phyloP scores from a whole-genome alignment of 2,329 filamentous ascomycete genomes.

The Emergomyces orientalis region DNA sequence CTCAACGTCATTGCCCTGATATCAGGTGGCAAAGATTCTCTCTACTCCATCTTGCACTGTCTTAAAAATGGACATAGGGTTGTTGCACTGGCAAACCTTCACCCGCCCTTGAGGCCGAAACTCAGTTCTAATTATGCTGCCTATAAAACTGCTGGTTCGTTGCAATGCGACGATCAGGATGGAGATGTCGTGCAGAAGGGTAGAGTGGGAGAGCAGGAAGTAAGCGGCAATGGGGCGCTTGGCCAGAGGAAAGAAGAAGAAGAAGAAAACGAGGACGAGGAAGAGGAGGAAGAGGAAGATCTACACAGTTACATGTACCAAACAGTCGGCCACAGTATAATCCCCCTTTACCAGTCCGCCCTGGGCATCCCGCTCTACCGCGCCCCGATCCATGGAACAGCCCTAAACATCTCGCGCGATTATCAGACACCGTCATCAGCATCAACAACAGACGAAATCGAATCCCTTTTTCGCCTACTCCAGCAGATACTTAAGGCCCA shows the following conservation, averaged over 20 bases:
- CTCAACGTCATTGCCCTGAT: slow-evolving; percentile 80
- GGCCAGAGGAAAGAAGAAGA: slow-evolving; percentile 11
- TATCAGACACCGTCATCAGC: slow-evolving; percentile 44
- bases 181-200: slow-evolving; percentile 24
- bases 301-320: slow-evolving; percentile 99
- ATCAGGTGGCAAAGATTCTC: slow-evolving; percentile 94
- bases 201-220: slow-evolving; percentile 25
- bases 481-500: slow-evolving; percentile 55
- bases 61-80: slow-evolving; percentile 74
- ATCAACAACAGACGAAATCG: slow-evolving; percentile 64
- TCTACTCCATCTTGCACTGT: slow-evolving; percentile 88
- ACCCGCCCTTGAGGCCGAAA: slow-evolving; percentile 44
- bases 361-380: slow-evolving; percentile 78
- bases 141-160: slow-evolving; percentile 1
- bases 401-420: slow-evolving; percentile 60
- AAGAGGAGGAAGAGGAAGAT: slow-evolving; percentile 48
- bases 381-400: slow-evolving; percentile 61
- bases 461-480: slow-evolving; percentile 74
- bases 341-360: slow-evolving; percentile 73
- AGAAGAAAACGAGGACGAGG: slow-evolving; percentile 29
- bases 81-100: slow-evolving; percentile 80
- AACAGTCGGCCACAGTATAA: slow-evolving; percentile 80
- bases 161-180: slow-evolving; percentile 14
- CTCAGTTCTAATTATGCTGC: not conserved
- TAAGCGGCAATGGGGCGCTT: slow-evolving; percentile 13